Base-by-base conservation (phyloP, 345 rosid species). In the Stellera chamaejasme region DNA sequence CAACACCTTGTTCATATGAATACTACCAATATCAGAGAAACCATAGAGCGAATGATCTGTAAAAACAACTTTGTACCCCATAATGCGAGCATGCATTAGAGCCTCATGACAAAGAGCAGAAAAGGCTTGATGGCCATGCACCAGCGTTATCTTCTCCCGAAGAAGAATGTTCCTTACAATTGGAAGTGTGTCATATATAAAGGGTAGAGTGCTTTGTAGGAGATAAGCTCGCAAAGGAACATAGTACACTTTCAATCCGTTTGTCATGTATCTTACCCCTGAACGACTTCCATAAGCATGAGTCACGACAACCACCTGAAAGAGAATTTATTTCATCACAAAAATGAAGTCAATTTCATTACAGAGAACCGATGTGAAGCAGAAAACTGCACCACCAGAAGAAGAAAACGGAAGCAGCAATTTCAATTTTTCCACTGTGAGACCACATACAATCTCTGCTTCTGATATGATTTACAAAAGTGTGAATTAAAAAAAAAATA, bases 61-160 rank as follows among this genome's bases (percentile, higher is more conserved):
- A 49, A 93, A 93, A 6, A 89, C 91, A 50, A 82, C 96, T 72
- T 67, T 93, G 69, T 86, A 89, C 1, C 97, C 94, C 96, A 86
- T 89, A 0, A 91, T 89, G 3, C 94, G 79, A 3, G 99, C 91
- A 2, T 93, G 97, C 97, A 89, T 93, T 75, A 89, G 55, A 45
- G 96, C 93, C 74, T 89, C 96, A 19, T 93, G 99, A 71, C 91
- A 89, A 49, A 93, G 89, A n/a, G 97, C 89, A 4, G 96, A 93
- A 75, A 93, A 89, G 66, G 99, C 99, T 72, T 84, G 94, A 75
- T 93, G 99, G 25, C 94, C 99, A 56, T 89, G 99, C 70, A 89
- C 97, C 52, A 93, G 61, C 0, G 91, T 79, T 55, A 89, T 86
- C 43, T 65, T 82, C 77, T 93, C 96, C 51, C 99, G 84, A 52